These are phyloP conservation scores for Lunularia cruciata DNA, from an alignment of 225 moss, liverwort and hornwort genomes.

Conservation along the genomic window DNA sequence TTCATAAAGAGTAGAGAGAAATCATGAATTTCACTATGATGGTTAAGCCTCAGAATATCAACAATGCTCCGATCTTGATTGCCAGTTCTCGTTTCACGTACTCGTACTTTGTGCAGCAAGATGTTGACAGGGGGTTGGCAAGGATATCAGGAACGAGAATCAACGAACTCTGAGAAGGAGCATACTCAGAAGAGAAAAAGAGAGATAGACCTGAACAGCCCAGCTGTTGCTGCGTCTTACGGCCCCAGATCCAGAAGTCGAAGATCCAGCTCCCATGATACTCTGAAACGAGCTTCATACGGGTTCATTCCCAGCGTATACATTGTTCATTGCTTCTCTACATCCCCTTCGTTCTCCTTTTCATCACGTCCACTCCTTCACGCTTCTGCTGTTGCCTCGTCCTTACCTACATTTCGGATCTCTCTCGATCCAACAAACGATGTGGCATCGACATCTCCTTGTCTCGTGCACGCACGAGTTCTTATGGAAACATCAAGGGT, in stretches of 20 bases:
- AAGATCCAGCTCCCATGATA: conserved; percentile 48
- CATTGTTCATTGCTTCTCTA: conserved; percentile 45
- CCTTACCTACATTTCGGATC: not conserved
- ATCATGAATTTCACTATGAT: too few species aligned
- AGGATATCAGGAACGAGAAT: too few species aligned
- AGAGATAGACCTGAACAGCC: conserved; percentile 21
- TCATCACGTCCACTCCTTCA: not conserved
- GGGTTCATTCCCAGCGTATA: conserved; percentile 20
- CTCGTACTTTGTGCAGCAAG: too few species aligned
- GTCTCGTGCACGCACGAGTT: too few species aligned
- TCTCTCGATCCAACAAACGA: not conserved
- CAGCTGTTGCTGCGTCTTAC: conserved; percentile 39
- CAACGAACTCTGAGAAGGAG: too few species aligned
- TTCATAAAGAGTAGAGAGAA: too few species aligned
- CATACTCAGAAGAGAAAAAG: too few species aligned
- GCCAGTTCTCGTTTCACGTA: too few species aligned
- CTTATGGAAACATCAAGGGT: too few species aligned
- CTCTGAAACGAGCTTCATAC: conserved; percentile 17
- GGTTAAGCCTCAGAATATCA: too few species aligned
- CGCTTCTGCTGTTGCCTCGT: not conserved
- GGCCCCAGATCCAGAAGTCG: conserved; percentile 13
- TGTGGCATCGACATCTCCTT: not conserved
- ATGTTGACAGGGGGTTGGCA: too few species aligned
- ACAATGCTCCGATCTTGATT: too few species aligned
- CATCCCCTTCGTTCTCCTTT: conserved; percentile 10